A percentile compares a stretch with the other conserved stretches of the same genome.
Evolutionary conservation across 2,329 filamentous ascomycete genomes (phyloP).

Genomic region (Sclerotinia nivalis): DNA sequence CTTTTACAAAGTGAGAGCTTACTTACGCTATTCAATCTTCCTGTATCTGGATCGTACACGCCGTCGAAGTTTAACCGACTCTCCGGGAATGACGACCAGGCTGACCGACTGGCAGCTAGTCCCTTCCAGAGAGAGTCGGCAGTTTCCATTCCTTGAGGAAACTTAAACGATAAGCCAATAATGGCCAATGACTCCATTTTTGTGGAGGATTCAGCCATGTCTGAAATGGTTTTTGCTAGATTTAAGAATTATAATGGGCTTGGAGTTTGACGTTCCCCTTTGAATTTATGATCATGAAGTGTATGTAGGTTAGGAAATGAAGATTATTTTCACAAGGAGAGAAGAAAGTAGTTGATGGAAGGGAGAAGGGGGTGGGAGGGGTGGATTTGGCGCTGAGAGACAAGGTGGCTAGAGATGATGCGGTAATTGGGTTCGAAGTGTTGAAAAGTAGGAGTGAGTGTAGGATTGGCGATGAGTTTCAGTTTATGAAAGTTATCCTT

Average conservation of each 20-base stretch:
- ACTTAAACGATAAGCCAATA: constrained; percentile 53
- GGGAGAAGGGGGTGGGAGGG: too few species aligned
- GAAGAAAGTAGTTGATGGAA: too few species aligned
- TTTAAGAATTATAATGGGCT: too few species aligned
- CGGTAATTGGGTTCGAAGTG: not conserved
- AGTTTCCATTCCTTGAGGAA: constrained; percentile 50
- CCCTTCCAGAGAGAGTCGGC: constrained; percentile 72
- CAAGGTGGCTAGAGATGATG: not conserved
- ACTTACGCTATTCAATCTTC: constrained; percentile 21
- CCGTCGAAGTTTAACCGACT: constrained; percentile 50
- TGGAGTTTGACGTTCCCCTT: not conserved
- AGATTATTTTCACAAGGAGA: not conserved
- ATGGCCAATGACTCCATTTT: constrained; percentile 42
- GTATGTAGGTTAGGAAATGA: not conserved
- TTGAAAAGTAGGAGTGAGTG: not conserved
- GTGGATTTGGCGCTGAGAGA: too few species aligned
- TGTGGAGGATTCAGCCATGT: not conserved
- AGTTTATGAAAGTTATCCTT: not conserved
- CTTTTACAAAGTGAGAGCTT: not conserved
- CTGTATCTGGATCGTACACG: constrained; percentile 44
- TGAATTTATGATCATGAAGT: not conserved
- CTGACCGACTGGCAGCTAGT: constrained; percentile 70
- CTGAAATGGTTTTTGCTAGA: not conserved
- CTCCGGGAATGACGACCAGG: constrained; percentile 37
- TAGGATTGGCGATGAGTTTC: not conserved